Conservation (phyloP, 2,329 filamentous ascomycete species). For the Hyphodiscus sp. region DNA sequence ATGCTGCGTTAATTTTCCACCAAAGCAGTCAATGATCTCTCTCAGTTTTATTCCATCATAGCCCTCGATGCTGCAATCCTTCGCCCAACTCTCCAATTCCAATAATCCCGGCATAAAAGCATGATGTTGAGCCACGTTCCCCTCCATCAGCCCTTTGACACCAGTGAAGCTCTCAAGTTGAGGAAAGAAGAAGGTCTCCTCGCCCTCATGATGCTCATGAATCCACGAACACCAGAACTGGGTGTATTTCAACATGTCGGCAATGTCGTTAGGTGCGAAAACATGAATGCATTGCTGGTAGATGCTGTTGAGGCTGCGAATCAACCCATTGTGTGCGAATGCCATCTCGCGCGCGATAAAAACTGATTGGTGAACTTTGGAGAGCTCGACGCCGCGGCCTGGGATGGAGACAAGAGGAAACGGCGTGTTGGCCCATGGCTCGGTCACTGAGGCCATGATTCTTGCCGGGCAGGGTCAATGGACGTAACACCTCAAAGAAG, state of each 20-base stretch:
- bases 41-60: no score
- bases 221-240: conserved; percentile 23
- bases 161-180: conserved; percentile 31
- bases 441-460: no score
- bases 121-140: conserved; percentile 36
- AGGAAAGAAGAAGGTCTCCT: conserved; percentile 36
- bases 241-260: no score
- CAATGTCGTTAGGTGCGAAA: no score
- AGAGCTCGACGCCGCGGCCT: no score
- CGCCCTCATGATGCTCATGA: conserved; percentile 33
- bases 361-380: conserved; percentile 25
- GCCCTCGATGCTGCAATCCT: not conserved
- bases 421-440: no score
- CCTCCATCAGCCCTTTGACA: conserved; percentile 34
- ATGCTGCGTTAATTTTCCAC: no score
- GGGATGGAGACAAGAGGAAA: no score
- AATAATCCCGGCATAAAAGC: conserved; percentile 33
- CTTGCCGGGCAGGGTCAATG: no score
- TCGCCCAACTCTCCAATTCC: conserved; percentile 19
- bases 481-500: no score
- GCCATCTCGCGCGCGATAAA: no score
- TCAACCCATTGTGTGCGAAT: conserved; percentile 33
- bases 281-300: conserved; percentile 19
- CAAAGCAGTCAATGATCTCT: no score
- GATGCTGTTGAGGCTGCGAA: conserved; percentile 33